Percentiles rank a stretch among this genome's conserved stretches.
Evolutionary conservation across 805 yeast genomes (phyloP).

Genomic region (Hermanozyma aechmeae): DNA sequence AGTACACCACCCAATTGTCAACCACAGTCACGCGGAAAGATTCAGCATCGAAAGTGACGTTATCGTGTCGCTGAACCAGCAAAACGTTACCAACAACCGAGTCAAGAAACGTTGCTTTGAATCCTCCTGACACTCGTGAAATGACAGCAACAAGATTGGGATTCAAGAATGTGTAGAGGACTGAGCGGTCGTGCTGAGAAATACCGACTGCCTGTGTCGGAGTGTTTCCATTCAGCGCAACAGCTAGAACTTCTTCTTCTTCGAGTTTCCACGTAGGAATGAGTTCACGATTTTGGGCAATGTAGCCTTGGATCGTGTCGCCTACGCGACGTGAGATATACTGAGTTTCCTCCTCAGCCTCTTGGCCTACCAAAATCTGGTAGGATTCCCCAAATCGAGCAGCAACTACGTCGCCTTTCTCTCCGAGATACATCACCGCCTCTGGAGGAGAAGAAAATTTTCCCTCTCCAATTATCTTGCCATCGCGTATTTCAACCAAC

Average conservation of each 20-base stretch:
- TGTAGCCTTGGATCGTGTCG: slow-evolving; percentile 13
- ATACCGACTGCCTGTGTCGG: slow-evolving; percentile 50
- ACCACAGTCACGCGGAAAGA: slow-evolving; percentile 52
- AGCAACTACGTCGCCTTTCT: neutral
- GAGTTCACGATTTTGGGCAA: slow-evolving; percentile 7
- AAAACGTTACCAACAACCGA: slow-evolving; percentile 60
- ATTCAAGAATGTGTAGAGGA: slow-evolving; percentile 73
- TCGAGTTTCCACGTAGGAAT: slow-evolving; percentile 22
- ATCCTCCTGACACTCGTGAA: slow-evolving; percentile 10
- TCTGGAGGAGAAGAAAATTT: neutral
- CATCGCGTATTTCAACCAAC: no score
- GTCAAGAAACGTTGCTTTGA: slow-evolving; percentile 54
- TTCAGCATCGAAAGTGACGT: slow-evolving; percentile 27
- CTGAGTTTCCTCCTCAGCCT: neutral
- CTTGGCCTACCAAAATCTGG: neutral
- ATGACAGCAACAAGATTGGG: slow-evolving; percentile 57
- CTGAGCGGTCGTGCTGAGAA: slow-evolving; percentile 59
- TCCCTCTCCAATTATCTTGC: no score
- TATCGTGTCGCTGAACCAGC: slow-evolving; percentile 26
- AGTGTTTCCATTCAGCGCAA: slow-evolving; percentile 14
- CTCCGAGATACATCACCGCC: neutral
- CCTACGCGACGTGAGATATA: neutral
- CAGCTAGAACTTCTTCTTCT: slow-evolving; percentile 10
- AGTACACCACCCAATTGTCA: slow-evolving; percentile 76
- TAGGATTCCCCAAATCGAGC: neutral